Percentiles rank a stretch among this genome's conserved stretches.
These are phyloP conservation scores for Fagopyrum tataricum DNA, from an alignment of 148 eudicot genomes.

Conservation along the genomic window DNA sequence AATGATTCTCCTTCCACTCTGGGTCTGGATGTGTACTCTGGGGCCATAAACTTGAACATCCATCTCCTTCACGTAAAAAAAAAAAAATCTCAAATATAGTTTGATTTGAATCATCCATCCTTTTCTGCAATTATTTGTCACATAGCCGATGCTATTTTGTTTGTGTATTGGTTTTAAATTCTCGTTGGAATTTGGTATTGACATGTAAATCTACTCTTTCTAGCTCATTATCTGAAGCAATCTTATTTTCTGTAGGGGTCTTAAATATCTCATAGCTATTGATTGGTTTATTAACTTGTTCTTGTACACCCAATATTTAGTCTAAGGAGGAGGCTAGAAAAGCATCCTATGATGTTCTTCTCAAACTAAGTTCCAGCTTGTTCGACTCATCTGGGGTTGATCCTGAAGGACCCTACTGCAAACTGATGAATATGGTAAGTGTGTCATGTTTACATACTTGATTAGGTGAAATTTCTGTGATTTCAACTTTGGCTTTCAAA, in stretches of 20 bases:
- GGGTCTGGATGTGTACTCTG: neutral
- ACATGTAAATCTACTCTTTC: neutral
- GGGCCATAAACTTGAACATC: neutral
- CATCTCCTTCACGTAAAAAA: neutral
- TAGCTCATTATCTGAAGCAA: neutral
- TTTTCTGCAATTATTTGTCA: neutral
- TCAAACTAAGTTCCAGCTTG: conserved; percentile 52
- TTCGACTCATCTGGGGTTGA: conserved; percentile 32
- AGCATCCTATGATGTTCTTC: conserved; percentile 71
- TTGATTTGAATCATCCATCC: neutral
- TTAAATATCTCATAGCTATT: neutral
- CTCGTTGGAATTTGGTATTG: neutral
- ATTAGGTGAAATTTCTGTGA: neutral
- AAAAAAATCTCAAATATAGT: neutral
- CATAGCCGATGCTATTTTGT: neutral
- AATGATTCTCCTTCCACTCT: conserved; percentile 4
- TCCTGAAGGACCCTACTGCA: conserved; percentile 41
- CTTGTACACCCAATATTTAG: conserved; percentile 22
- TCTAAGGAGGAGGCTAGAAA: conserved; percentile 78
- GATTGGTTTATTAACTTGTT: neutral
- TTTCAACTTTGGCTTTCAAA: neutral
- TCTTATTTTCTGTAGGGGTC: neutral
- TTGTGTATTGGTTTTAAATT: neutral
- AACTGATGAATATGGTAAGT: conserved; percentile 65
- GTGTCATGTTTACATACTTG: neutral